A percentile compares a stretch with the other conserved stretches of the same genome.
Evolutionary conservation across 129 eudicot genomes (phyloP).

Genomic region (Flaveria robusta): DNA sequence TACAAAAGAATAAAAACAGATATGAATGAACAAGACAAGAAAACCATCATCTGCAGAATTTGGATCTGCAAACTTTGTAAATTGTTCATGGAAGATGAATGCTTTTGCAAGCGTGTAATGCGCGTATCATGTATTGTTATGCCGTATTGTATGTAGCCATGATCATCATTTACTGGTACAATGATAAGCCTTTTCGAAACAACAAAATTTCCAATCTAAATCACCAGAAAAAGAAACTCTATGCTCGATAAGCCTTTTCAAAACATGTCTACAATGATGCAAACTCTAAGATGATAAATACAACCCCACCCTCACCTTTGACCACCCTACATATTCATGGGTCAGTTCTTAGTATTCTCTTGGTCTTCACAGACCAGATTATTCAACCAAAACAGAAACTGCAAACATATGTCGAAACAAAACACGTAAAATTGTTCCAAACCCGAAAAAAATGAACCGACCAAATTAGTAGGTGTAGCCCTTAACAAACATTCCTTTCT

Average conservation of each 20-base stretch:
- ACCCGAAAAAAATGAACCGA: constrained; percentile 2
- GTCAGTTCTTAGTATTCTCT: constrained; percentile 17
- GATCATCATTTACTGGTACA: no score
- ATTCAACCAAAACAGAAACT: constrained; percentile 37
- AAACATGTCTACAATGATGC: constrained; percentile 29
- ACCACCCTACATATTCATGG: constrained; percentile 32
- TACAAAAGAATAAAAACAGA: background rate
- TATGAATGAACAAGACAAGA: background rate
- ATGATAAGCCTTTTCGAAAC: no score
- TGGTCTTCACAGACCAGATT: constrained; percentile 32
- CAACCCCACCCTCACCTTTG: constrained; percentile 14
- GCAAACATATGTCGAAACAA: constrained; percentile 15
- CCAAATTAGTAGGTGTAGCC: constrained; percentile 72
- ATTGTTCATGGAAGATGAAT: background rate
- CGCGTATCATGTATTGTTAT: background rate
- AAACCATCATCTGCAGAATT: background rate
- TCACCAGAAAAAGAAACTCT: constrained; percentile 24
- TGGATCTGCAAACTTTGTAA: background rate
- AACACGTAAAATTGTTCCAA: constrained; percentile 1
- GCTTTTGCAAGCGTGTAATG: background rate
- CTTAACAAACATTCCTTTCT: constrained; percentile 87
- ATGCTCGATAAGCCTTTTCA: background rate
- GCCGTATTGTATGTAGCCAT: background rate
- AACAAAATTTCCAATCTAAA: background rate
- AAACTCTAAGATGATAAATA: constrained; percentile 19